Conservation (phyloP, 192 early-diverging fungal genomes). For the Rhizoclosmatium sp. region DNA sequence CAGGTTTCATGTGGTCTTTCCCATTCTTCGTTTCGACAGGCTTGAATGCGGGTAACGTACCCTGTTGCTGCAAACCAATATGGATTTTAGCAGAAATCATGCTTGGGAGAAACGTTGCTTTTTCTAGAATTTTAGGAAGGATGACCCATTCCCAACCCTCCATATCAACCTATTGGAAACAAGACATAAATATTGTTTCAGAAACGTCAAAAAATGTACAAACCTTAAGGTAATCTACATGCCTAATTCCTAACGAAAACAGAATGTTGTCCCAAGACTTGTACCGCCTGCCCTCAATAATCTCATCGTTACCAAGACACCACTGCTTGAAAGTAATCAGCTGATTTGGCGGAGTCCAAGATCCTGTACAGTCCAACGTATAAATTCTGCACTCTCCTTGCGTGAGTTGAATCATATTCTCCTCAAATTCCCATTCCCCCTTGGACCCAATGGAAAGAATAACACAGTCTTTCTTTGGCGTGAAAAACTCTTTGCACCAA, state of each 20-base stretch:
- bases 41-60: background rate
- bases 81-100: background rate
- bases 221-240: background rate
- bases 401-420: background rate
- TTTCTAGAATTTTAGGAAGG: background rate
- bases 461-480: background rate
- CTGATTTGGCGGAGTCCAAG: background rate
- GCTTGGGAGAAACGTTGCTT: background rate
- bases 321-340: background rate
- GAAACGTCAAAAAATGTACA: too few relatives aligned
- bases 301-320: constrained; percentile 7
- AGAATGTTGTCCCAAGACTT: constrained; percentile 12
- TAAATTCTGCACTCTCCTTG: background rate
- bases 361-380: constrained; percentile 7
- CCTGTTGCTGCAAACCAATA: background rate
- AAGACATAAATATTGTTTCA: too few relatives aligned
- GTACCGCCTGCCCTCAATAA: background rate
- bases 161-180: too few relatives aligned
- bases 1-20: background rate
- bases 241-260: background rate
- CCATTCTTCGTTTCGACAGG: background rate
- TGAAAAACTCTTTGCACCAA: background rate
- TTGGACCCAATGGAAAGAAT: background rate
- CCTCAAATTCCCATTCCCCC: background rate
- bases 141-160: constrained; percentile 12